Conservation (phyloP, 768 basidiomycete species). For the Mycena metata region DNA sequence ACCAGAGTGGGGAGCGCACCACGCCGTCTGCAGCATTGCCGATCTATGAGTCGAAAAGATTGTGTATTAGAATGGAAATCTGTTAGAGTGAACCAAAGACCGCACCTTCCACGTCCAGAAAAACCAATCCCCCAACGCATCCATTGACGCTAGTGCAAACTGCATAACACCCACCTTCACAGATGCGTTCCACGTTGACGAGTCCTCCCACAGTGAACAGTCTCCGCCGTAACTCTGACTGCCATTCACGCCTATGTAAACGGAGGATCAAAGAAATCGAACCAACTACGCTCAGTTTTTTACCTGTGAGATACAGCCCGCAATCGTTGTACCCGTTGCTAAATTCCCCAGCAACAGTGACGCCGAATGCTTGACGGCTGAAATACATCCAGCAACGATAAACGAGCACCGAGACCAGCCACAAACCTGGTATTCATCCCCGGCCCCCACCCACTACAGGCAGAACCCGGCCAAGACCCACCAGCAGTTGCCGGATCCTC, state of each 20-base stretch:
- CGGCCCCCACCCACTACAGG: too few relatives aligned
- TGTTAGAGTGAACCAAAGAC: not conserved
- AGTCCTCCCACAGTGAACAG: slow-evolving; percentile 2
- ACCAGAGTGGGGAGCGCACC: slow-evolving; percentile 12
- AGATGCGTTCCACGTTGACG: slow-evolving; percentile 7
- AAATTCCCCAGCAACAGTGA: too few relatives aligned
- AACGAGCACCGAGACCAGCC: too few relatives aligned
- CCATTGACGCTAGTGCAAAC: slow-evolving; percentile 19
- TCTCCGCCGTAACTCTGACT: not conserved
- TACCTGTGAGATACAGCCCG: too few relatives aligned
- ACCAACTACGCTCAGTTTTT: too few relatives aligned
- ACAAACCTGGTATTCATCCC: too few relatives aligned
- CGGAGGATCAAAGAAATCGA: too few relatives aligned
- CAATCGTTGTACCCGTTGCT: too few relatives aligned
- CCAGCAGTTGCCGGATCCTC: not conserved
- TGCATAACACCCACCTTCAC: slow-evolving; percentile 15
- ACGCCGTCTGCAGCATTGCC: not conserved
- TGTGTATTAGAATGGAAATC: too few relatives aligned
- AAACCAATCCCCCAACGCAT: slow-evolving; percentile 21
- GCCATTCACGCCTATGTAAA: not conserved
- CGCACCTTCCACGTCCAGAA: slow-evolving; percentile 27
- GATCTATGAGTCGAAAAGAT: not conserved
- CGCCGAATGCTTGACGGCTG: too few relatives aligned
- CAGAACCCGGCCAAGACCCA: not conserved
- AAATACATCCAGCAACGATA: too few relatives aligned